phyloP scores from a whole-genome alignment of 73 alveolate species.

The Paramecium pentaurelia region DNA sequence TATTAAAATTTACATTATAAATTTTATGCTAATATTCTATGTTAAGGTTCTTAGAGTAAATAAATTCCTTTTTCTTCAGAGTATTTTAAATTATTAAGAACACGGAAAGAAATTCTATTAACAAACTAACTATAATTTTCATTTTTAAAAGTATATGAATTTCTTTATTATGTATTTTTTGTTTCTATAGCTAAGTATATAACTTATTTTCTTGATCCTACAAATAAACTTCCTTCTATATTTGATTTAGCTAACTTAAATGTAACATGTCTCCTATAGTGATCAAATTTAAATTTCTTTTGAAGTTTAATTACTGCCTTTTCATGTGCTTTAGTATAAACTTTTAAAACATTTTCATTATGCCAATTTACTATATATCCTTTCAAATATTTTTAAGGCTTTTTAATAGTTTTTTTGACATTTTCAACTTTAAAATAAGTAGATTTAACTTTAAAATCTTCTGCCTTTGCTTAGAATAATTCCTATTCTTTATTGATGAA shows the following conservation, averaged over 20 bases:
- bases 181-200: constrained; percentile 2
- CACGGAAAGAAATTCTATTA: not conserved
- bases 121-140: constrained; percentile 11
- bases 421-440: constrained; percentile 18
- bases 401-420: not conserved
- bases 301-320: constrained; percentile 23
- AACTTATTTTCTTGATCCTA: not conserved
- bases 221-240: not conserved
- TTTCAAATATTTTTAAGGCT: not conserved
- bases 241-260: constrained; percentile 35
- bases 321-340: constrained; percentile 15
- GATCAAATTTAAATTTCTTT: not conserved
- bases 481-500: not conserved
- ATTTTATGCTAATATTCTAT: constrained; percentile 40
- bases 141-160: not conserved
- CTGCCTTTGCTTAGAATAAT: not conserved
- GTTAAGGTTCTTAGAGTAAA: constrained; percentile 11
- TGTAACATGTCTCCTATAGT: not conserved
- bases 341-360: not conserved
- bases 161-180: not conserved
- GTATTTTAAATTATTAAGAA: constrained; percentile 7
- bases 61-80: constrained; percentile 42
- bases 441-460: not conserved
- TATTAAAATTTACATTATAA: not conserved
- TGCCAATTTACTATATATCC: not conserved